These are phyloP conservation scores for Triticum timopheevii DNA, from an alignment of 176 grass and related monocot species.

Conservation along the genomic window DNA sequence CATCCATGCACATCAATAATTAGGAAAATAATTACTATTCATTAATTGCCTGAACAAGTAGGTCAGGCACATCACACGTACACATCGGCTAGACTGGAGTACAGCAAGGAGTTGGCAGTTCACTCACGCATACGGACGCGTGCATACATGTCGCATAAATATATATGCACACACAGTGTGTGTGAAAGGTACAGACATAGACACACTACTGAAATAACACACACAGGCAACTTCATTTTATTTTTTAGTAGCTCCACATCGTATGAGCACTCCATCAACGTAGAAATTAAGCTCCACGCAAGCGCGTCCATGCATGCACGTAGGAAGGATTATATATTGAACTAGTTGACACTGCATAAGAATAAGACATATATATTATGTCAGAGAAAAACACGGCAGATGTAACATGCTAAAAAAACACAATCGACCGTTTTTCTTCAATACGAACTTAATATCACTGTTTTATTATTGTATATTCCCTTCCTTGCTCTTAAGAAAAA, in stretches of 20 bases:
- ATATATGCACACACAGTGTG: not conserved
- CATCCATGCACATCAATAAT: not conserved
- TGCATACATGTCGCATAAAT: not conserved
- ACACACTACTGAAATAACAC: not conserved
- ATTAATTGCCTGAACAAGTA: constrained; percentile 14
- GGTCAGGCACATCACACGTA: not conserved
- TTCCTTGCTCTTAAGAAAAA: not conserved
- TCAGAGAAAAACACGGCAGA: not conserved
- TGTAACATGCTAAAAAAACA: not conserved
- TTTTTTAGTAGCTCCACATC: not conserved
- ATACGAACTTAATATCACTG: not conserved
- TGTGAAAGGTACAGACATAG: not conserved
- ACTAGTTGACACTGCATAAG: not conserved
- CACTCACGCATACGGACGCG: not conserved
- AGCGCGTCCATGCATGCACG: not conserved
- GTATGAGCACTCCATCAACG: not conserved
- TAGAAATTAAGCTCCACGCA: not conserved
- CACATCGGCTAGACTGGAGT: not conserved
- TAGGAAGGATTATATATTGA: not conserved
- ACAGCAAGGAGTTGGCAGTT: not conserved
- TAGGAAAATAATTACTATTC: not conserved
- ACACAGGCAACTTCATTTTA: not conserved
- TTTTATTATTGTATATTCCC: not conserved
- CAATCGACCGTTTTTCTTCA: not conserved
- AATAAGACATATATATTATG: not conserved